Conservation (phyloP, 257 asterid species). For the Oldenlandia corymbosa region DNA sequence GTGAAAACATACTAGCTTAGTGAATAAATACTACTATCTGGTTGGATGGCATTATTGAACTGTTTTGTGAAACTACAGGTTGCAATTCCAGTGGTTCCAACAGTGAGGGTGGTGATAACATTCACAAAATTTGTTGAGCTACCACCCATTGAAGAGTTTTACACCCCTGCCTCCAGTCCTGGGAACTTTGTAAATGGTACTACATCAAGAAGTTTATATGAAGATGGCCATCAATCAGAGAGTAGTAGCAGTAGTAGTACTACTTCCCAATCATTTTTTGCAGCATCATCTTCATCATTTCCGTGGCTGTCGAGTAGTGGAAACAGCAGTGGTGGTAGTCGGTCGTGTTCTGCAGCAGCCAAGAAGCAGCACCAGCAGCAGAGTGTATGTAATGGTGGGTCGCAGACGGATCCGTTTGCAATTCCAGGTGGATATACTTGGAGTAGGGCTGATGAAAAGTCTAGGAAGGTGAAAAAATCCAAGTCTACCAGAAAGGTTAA, state of each 20-base stretch:
- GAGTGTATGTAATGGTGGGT: constrained; percentile 16
- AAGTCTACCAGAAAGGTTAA: constrained; percentile 51
- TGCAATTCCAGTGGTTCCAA: constrained; percentile 94
- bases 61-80: constrained; percentile 39
- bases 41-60: background rate
- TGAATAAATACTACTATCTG: too few species aligned
- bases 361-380: constrained; percentile 32
- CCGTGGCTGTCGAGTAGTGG: constrained; percentile 27
- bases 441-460: constrained; percentile 63
- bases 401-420: constrained; percentile 55
- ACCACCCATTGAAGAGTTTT: constrained; percentile 61
- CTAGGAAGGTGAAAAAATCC: constrained; percentile 49
- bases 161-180: constrained; percentile 87
- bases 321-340: constrained; percentile 19
- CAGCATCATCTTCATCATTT: constrained; percentile 19
- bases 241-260: constrained; percentile 17
- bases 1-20: too few species aligned
- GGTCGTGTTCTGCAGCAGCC: constrained; percentile 33
- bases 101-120: constrained; percentile 85
- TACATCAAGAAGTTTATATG: constrained; percentile 3
- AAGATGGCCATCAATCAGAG: constrained; percentile 18
- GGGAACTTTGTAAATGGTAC: constrained; percentile 27
- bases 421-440: constrained; percentile 67
- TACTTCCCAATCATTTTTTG: constrained; percentile 35
- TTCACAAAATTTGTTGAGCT: constrained; percentile 83